Base-by-base conservation (phyloP, 257 asterid species). In the Solanum pimpinellifolium region DNA sequence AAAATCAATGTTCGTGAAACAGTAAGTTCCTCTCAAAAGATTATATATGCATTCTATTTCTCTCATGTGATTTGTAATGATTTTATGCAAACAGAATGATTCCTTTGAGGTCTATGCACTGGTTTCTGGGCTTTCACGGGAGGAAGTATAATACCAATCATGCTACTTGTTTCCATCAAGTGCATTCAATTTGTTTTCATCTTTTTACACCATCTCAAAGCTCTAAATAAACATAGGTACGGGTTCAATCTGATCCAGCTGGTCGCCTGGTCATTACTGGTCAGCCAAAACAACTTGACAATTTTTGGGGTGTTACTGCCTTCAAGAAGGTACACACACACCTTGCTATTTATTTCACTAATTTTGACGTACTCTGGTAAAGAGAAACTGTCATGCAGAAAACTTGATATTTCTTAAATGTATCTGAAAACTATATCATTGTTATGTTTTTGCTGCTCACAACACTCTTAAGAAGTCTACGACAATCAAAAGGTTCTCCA, bases 31-130 rank as follows among this genome's bases (percentile, higher is more conserved):
- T 69, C 25, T 84, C 60, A 31, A 74, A 85, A 39, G 37, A 29
- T 29, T 29, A 29, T 29, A 29, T 29, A 29, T 73, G 47, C 47
- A 73, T 73, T 35, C 27, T 0, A 33, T 31, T 72, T 72, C 78
- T 35, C 11, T 39, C 46, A 31, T 35, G 16, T 73, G 47, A 73
- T 37, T 72, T 35, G 47, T 73, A 20, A 35, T 86, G 72, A 37
- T 72, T 60, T 84, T 47, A 60, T 86, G 66, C 86, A 60, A 91
- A 88, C 96, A 95, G 97, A 88, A 91, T 66, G 98, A 96, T 86
- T 91, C 94, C 90, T 96, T 94, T 82, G 99, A 96, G 93, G 96
- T 96, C 86, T 96, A 95, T 89, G 99, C 98, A 46, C 92, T 96
- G 65, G 98, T 96, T 41, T 98, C 99, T 9, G 99, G 99, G 77